Base-by-base conservation (phyloP, 2,329 filamentous ascomycete genomes). In the Scortechinia acanthostroma region DNA sequence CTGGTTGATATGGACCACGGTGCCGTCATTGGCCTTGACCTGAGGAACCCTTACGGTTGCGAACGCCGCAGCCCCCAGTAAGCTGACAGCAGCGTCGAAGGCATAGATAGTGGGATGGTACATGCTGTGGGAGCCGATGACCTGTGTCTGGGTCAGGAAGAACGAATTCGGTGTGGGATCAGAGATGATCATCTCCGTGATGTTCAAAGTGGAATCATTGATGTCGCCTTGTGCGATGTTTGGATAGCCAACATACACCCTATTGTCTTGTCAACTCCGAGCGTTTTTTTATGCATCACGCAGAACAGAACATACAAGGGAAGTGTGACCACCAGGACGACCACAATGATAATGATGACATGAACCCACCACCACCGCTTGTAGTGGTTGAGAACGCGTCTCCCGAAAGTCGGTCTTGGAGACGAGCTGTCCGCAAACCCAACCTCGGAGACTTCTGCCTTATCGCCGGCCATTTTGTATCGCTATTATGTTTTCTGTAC, bases 181-280 rank as follows among this genome's bases (percentile, higher is more conserved):
- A 17, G 60, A 66, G 48, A 77, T 67, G 25, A 64, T 54, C 59
- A 76, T 65, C 16, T 58, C 56, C 2, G 62, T 68, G 48, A 77
- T 62, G 15, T 65, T 57, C 21, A 79, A 57, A 3, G 63, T 68
- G 2, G 74, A 71, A 21, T 65, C 58, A 51, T 75, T 68, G 54
- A 78, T 65, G 46, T 70, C 66, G 35, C 53, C 47, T 51, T 77
- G 75, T 30, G 74, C 74, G 44, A 73, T 73, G 21, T 70, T 66
- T 19, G 75, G 75, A 50, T 77, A 75, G 5, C 59, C 75, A 43
- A 79, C 74, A 51, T 68, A 79, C 42, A 77, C 63, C 30, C 71
- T 73, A 49, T 19, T 35, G n/a, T 15, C 17, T 19, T 21, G 30
- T 43, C 17, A 21, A 43, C 42, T n/a, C 17, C 10, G 35, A 10